Base-by-base conservation (phyloP, 148 eudicot species). In the Vaccinium macrocarpon region DNA sequence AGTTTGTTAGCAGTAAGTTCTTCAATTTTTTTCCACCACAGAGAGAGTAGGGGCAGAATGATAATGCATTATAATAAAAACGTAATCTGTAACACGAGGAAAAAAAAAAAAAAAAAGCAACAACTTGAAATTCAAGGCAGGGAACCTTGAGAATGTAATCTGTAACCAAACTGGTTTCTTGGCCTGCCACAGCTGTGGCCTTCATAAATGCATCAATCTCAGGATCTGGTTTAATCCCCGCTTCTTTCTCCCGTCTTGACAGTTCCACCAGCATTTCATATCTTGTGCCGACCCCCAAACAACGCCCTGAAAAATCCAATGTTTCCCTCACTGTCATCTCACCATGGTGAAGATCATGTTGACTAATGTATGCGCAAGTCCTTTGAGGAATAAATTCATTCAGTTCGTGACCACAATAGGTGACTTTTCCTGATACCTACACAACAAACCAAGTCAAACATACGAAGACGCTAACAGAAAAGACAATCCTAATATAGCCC, bases 241-340 rank as follows among this genome's bases (percentile, higher is more conserved):
- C 46, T 8, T 73, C 85, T 73, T 86, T 88, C 81, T 90, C 90
- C 79, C 92, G 51, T 74, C 92, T 90, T 9, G 89, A 83, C 70
- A 90, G 19, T 70, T 90, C 92, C 38, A 86, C 83, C 8, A 90
- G 85, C 25, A 90, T 81, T 42, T 90, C 90, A 62, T 90, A 88
- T 78, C 90, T 81, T 1, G 89, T 77, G 27, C 92, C 90, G 9
- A 88, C 89, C 32, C 92, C 92, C 74, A 88, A 84, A 76, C 88
- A 90, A 51, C 89, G 90, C n/a, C 89, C 89, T 2, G 92, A 74
- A 53, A 88, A 90, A 78, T 90, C 90, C 76, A 90, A 79, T 21
- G 90, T 90, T 82, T 90, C 92, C 55, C 90, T 86, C 3, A 89
- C 92, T 12, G 92, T 90, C 90, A 90, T 86, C 75, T 90, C 92